Conservation (phyloP, 805 yeast species). For the Cyberlindnera nakhonratchasimensis region DNA sequence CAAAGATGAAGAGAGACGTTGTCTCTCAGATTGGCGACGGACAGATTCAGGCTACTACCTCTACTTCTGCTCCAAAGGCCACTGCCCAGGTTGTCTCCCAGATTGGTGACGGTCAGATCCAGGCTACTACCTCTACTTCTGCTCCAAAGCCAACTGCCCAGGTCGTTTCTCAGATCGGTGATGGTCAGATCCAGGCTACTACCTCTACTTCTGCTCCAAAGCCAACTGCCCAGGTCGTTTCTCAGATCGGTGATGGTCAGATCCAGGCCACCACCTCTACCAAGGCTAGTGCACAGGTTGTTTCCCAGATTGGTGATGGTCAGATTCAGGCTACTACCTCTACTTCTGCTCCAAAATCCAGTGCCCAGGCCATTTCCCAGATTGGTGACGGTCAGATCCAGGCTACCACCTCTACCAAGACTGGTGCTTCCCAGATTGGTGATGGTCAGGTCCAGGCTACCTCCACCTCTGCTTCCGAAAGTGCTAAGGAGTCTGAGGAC, state of each 20-base stretch:
- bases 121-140: slow-evolving; percentile 32
- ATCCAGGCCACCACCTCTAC: slow-evolving; percentile 40
- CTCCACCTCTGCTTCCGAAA: slow-evolving; percentile 8
- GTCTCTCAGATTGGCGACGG: slow-evolving; percentile 31
- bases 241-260: slow-evolving; percentile 52
- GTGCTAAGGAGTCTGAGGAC: slow-evolving; percentile 18
- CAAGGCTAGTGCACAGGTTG: slow-evolving; percentile 10
- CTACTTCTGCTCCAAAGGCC: slow-evolving; percentile 21
- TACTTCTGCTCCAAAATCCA: slow-evolving; percentile 3
- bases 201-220: slow-evolving; percentile 10
- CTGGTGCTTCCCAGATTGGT: slow-evolving; percentile 19
- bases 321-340: slow-evolving; percentile 25
- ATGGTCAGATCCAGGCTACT: slow-evolving; percentile 27
- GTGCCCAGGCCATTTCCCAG: slow-evolving; percentile 34
- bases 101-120: slow-evolving; percentile 61
- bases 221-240: slow-evolving; percentile 29
- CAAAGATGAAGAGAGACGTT: too few relatives aligned
- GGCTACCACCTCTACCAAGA: slow-evolving; percentile 24
- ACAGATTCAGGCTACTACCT: slow-evolving; percentile 31
- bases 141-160: slow-evolving; percentile 31
- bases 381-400: slow-evolving; percentile 46
- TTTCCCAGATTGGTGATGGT: slow-evolving; percentile 19
- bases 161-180: slow-evolving; percentile 21
- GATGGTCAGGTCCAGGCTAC: too few relatives aligned
- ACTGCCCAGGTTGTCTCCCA: slow-evolving; percentile 38